Evolutionary conservation across 1,284 basidiomycete genomes (phyloP).

Genomic region (Leccinum variabile): DNA sequence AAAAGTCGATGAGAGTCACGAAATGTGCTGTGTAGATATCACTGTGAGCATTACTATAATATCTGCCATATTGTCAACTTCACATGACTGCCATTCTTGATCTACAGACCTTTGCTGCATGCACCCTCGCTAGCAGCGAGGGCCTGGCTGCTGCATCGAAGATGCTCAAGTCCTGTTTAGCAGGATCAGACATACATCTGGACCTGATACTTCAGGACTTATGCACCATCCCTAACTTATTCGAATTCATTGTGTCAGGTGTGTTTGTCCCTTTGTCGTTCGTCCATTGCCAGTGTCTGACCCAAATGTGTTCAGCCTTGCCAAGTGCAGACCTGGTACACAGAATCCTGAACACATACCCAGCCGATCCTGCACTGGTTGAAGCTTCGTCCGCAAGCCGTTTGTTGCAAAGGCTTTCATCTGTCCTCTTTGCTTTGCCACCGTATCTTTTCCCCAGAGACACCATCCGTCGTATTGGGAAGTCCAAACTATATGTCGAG

Average conservation of each 20-base stretch:
- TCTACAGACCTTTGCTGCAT: constrained; percentile 16
- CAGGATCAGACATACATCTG: constrained; percentile 24
- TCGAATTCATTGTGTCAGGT: constrained; percentile 34
- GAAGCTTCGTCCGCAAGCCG: constrained; percentile 13
- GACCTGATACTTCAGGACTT: constrained; percentile 34
- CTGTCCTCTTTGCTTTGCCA: constrained; percentile 24
- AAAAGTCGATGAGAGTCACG: no score
- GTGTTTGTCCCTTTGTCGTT: background rate
- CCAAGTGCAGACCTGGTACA: constrained; percentile 15
- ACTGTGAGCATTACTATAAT: background rate
- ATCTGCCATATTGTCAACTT: background rate
- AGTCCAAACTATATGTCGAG: constrained; percentile 26
- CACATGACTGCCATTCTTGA: constrained; percentile 17
- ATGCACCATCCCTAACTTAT: constrained; percentile 27
- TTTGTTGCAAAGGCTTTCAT: constrained; percentile 25
- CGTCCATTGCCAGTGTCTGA: background rate
- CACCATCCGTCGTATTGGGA: constrained; percentile 15
- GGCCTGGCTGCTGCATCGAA: constrained; percentile 19
- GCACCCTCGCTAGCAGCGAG: constrained; percentile 16
- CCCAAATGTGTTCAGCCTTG: constrained; percentile 17
- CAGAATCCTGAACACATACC: constrained; percentile 25
- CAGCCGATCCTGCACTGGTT: constrained; percentile 19
- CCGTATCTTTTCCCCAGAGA: constrained; percentile 14
- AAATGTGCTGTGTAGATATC: no score
- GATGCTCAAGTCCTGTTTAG: constrained; percentile 32